Evolutionary conservation across 2,329 filamentous ascomycete species (phyloP).

Genomic region (Botrytis tulipae): DNA sequence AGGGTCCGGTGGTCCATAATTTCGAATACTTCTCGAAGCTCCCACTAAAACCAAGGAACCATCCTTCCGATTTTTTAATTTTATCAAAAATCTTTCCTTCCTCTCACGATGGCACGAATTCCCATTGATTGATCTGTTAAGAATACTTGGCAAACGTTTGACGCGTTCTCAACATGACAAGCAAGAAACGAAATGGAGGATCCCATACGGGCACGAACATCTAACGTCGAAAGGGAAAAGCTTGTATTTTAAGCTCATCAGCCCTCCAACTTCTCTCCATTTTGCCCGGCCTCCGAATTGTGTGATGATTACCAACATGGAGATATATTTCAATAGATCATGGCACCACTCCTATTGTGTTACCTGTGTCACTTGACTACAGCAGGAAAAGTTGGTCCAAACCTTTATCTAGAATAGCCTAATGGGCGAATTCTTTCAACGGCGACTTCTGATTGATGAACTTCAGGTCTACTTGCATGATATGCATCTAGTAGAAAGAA

Average conservation of each 20-base stretch:
- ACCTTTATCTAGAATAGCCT: neutral
- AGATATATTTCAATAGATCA: constrained; percentile 3
- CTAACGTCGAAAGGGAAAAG: neutral
- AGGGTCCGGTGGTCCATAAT: neutral
- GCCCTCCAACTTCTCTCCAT: neutral
- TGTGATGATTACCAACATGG: neutral
- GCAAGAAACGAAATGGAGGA: neutral
- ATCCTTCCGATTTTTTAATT: neutral
- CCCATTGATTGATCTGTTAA: neutral
- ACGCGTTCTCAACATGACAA: neutral
- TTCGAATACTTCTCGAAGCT: constrained; percentile 2
- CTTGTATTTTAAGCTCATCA: neutral
- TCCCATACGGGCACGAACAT: neutral
- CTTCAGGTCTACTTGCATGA: neutral
- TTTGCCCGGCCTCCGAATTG: neutral
- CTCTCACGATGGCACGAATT: neutral
- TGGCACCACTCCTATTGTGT: neutral
- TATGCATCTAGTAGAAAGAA: constrained; percentile 3
- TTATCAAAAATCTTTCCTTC: neutral
- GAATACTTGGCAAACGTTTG: neutral
- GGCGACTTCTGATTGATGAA: neutral
- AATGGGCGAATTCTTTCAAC: neutral
- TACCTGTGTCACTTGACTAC: constrained; percentile 1
- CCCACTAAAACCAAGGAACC: neutral
- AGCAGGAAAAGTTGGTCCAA: neutral